These are phyloP conservation scores for Immersiporthe knoxdaviesiana DNA, from an alignment of 2,329 filamentous ascomycete genomes.

Conservation along the genomic window DNA sequence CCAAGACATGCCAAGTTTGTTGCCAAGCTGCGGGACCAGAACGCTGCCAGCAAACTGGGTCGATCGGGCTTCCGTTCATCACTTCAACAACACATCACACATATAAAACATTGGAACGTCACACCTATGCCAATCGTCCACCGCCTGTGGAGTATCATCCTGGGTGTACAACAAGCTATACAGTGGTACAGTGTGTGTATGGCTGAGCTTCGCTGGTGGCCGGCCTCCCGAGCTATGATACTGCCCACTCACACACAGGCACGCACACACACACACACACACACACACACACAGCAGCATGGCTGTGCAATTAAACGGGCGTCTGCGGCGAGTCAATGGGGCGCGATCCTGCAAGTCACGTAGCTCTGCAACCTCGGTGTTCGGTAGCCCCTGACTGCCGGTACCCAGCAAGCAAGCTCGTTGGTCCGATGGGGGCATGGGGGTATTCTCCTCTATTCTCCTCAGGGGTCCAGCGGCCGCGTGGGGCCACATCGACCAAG, in stretches of 20 bases:
- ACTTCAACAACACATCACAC: background rate
- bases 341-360: conserved; percentile 10
- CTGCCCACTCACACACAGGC: no score
- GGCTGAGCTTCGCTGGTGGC: background rate
- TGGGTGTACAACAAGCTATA: background rate
- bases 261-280: no score
- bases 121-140: background rate
- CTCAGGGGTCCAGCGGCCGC: conserved; percentile 7
- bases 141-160: background rate
- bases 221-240: no score
- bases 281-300: no score
- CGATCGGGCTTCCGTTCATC: background rate
- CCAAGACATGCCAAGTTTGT: conserved; percentile 6
- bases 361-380: conserved; percentile 8
- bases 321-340: conserved; percentile 1
- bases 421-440: no score
- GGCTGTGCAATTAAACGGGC: conserved; percentile 10
- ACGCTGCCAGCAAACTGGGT: background rate
- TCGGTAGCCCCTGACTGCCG: conserved; percentile 12
- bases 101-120: background rate
- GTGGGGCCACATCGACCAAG: no score
- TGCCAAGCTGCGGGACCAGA: conserved; percentile 2
- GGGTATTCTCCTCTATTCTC: conserved; percentile 4
- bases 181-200: background rate
- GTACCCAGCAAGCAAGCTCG: conserved; percentile 7